Evolutionary conservation across 371 early-diverging fungal species (phyloP), one percentile per base, ranked within the genome.

Genomic region (Mortierella sp.): DNA sequence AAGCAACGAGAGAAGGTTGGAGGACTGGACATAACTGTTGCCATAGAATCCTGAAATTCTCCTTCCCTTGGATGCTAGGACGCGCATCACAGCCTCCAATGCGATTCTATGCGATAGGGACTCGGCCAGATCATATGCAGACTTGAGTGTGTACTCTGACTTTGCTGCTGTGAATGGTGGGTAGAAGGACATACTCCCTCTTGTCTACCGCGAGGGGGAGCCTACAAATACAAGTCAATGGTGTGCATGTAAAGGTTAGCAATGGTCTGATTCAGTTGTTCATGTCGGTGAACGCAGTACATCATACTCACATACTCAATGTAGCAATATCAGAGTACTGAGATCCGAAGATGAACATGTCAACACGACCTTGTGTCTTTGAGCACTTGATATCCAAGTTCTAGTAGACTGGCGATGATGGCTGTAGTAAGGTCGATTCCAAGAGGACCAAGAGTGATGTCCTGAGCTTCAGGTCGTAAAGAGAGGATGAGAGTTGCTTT

Each of bases 21-120:
- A 91, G n/a, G 94, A 93, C 12, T 97, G 96, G 24, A 96, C 85
- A 80, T 97, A 97, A 79, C 96, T 97, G 88, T 97, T 96, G 29
- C 99, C 99, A 65, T 96, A 94, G 85, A 93, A 98, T 14, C 94
- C 88, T 24, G 88, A 90, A 91, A 94, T 92, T 49, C 88, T 88
- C 54, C 96, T 52, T 17, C 83, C 96, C 62, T 92, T 93, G 14
- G 95, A 94, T 10, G 96, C 94, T 57, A 99, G 89, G 19, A 99
- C 91, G 49, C 99, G 90, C 78, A 99, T 89, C 19, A 99, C 98
- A 7, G 97, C 98, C 67, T 99, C 98, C 45, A 96, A 81, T n/a
- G 94, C 97, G 67, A 96, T 85, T 44, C 93, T 88, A 27, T 92
- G 87, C 4, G 91, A 85, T 45, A 99, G 80, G 73, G 94, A 91